phyloP scores from a whole-genome alignment of 306 rosid genomes.

The Pterocarpus macrocarpus region DNA sequence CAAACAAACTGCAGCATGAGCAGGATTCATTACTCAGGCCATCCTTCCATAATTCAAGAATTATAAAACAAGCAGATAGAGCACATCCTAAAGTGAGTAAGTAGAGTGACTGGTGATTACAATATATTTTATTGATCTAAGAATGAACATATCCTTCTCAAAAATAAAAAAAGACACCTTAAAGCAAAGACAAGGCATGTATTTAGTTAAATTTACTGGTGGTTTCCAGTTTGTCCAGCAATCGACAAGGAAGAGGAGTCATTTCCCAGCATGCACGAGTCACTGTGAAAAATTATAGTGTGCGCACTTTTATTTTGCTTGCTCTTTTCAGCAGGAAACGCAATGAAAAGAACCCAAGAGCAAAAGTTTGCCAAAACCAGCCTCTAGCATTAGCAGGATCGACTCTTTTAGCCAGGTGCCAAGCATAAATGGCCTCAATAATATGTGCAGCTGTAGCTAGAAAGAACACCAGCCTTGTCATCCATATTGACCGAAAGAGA shows the following conservation, averaged over 20 bases:
- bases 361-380: constrained; percentile 95
- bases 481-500: constrained; percentile 70
- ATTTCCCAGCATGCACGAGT: neutral
- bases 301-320: constrained; percentile 40
- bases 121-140: neutral
- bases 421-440: constrained; percentile 74
- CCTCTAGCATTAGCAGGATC: constrained; percentile 79
- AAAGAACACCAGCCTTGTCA: constrained; percentile 58
- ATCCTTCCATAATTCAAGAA: no score
- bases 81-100: no score
- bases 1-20: no score
- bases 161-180: neutral
- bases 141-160: neutral
- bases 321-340: constrained; percentile 77
- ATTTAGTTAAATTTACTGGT: neutral
- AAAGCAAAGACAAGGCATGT: neutral
- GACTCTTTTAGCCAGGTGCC: constrained; percentile 77
- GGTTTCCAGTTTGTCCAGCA: neutral
- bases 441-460: constrained; percentile 57
- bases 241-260: neutral
- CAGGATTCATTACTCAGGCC: no score
- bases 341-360: constrained; percentile 75
- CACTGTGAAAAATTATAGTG: neutral
- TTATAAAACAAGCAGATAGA: no score
- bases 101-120: neutral